phyloP scores from a whole-genome alignment of 768 basidiomycete genomes.

The Suillus ampliporus region DNA sequence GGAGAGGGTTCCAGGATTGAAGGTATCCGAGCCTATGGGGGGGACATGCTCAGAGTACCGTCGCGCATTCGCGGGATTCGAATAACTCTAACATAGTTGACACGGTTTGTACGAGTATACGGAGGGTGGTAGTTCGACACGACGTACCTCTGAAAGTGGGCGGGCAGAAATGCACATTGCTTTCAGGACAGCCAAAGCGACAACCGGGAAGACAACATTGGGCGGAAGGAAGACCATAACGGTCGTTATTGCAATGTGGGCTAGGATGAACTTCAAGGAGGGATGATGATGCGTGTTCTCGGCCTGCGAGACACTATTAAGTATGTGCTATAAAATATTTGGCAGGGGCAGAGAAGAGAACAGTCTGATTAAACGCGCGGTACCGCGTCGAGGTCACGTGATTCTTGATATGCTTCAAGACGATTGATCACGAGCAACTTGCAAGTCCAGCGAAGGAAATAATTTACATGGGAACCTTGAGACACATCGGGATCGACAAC shows the following conservation, averaged over 20 bases:
- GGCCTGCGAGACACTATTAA: background rate
- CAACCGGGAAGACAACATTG: background rate
- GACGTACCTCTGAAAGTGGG: background rate
- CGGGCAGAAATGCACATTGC: background rate
- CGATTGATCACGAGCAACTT: too few species aligned
- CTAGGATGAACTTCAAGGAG: background rate
- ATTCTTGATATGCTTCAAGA: background rate
- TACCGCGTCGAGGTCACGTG: constrained; percentile 8
- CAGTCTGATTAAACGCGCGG: background rate
- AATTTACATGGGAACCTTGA: too few species aligned
- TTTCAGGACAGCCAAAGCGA: background rate
- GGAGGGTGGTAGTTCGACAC: background rate
- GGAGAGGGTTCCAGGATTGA: constrained; percentile 17
- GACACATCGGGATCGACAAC: too few species aligned
- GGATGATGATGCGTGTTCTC: background rate
- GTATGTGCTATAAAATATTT: background rate
- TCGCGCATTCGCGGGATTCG: background rate
- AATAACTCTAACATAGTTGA: background rate
- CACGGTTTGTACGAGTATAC: background rate
- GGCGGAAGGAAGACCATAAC: background rate
- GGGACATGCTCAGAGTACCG: constrained; percentile 7
- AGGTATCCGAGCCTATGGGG: constrained; percentile 14
- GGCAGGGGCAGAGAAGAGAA: background rate
- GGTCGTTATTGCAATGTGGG: background rate
- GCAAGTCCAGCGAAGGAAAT: too few species aligned